Evolutionary conservation across 768 basidiomycete species (phyloP), one percentile per base, ranked within the genome.

Genomic region (Leucocoprinus sp.): DNA sequence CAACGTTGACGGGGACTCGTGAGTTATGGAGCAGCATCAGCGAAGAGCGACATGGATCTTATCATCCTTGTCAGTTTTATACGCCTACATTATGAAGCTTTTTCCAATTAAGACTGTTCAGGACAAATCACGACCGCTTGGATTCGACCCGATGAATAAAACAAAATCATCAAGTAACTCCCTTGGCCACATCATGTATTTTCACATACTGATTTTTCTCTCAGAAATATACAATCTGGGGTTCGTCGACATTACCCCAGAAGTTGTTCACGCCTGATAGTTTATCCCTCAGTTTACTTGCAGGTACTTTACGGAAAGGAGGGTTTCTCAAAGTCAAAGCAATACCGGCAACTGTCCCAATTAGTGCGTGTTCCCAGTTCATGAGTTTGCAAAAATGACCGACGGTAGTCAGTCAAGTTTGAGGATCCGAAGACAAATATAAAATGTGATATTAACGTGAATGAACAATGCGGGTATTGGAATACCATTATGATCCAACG

Each of bases 361-460:
- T 75, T 24, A 64, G 71, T 69, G 39, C 31, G 39, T 46, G 46
- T 18, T 19, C 29, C 31, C 12, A 14, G 38, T 47, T 6, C 26
- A n/a, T 42, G 12, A 3, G 8, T 31, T 34, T 51, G 5, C 27
- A 36, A 36, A 42, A 39, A 6, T 17, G n/a, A 24, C 15, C 18
- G 29, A 7, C 52, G 4, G 31, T n/a, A 31, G 31, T 31, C 31
- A 81, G 80, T 81, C 23, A 76, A 73, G 52, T 74, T 75, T 50
- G 53, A 37, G n/a, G 74, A 80, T 50, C 64, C 59, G 0, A n/a
- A 7, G 2, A 71, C 69, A 0, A 56, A 58, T 12, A 48, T 77
- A 17, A 45, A 65, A 0, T 70, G 75, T 48, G 81, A 82, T 50
- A 60, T 84, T 52, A 80, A 80, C 54, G 65, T 80, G 46, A 85